Conservation (phyloP, 306 rosid genomes). For the Carpinus viminea region DNA sequence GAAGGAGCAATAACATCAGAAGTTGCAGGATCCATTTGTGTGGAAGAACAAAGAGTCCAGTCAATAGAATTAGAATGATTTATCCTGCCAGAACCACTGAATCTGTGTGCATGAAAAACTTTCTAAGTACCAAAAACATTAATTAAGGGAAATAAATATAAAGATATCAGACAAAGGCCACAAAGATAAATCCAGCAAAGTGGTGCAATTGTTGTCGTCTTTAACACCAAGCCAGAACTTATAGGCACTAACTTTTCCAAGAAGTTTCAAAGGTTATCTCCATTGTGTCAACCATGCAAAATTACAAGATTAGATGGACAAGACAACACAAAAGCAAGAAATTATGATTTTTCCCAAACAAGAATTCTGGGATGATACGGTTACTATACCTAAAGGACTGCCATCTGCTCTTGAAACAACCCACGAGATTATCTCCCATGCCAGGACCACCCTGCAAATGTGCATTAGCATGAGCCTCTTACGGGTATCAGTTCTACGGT, state of each 20-base stretch:
- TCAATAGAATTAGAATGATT: conserved; percentile 49
- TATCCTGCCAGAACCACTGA: conserved; percentile 49
- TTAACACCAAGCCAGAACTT: not conserved
- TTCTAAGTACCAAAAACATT: not conserved
- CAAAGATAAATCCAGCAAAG: not conserved
- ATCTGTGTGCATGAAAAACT: conserved; percentile 41
- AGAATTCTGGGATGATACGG: not conserved
- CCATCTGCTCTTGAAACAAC: conserved; percentile 41
- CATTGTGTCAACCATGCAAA: not conserved
- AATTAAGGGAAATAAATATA: not conserved
- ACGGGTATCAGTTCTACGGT: conserved; percentile 14
- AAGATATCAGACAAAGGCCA: not conserved
- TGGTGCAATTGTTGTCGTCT: not conserved
- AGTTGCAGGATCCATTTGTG: conserved; percentile 56
- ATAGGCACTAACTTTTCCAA: not conserved
- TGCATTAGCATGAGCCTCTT: conserved; percentile 22
- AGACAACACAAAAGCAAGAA: not conserved
- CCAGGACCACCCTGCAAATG: conserved; percentile 52
- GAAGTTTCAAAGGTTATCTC: not conserved
- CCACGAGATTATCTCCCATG: conserved; percentile 39
- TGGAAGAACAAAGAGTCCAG: conserved; percentile 43
- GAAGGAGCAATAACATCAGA: conserved; percentile 87
- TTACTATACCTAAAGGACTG: conserved; percentile 52
- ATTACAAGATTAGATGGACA: not conserved
- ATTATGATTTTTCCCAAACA: not conserved